Conservation (phyloP, 169 alveolate species). For the Perkinsus chesapeaki region DNA sequence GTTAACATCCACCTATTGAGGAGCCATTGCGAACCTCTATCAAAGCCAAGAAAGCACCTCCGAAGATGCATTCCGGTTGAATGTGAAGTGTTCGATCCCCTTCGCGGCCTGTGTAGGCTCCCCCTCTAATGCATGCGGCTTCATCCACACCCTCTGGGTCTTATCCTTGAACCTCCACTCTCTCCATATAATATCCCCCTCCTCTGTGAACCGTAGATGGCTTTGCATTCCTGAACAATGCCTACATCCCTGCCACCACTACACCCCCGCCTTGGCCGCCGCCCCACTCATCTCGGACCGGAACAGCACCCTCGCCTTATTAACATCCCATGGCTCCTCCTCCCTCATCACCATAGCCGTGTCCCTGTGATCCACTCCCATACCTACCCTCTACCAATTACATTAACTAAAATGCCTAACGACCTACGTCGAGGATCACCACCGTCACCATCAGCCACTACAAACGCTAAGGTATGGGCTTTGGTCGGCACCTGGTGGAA, state of each 20-base stretch:
- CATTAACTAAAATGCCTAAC: background rate
- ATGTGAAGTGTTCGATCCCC: background rate
- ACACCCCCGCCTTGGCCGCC: background rate
- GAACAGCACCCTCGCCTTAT: background rate
- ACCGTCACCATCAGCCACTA: background rate
- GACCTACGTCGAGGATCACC: background rate
- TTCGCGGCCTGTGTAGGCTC: background rate
- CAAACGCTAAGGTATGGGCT: background rate
- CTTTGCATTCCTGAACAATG: background rate
- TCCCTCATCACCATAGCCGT: background rate
- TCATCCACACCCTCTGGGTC: background rate
- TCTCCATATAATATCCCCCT: background rate
- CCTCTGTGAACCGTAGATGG: background rate
- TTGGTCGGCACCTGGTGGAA: background rate
- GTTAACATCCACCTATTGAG: background rate
- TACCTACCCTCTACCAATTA: background rate
- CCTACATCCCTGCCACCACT: background rate
- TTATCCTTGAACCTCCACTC: conserved; percentile 1
- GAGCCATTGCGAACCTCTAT: background rate
- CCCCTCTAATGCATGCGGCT: background rate
- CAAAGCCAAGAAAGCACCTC: background rate
- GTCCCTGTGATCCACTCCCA: background rate
- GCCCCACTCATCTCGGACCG: background rate
- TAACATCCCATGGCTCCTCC: background rate
- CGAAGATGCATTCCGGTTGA: background rate